Evolutionary conservation across 139 green algal genomes (phyloP).

Genomic region (Chlorella sp.): DNA sequence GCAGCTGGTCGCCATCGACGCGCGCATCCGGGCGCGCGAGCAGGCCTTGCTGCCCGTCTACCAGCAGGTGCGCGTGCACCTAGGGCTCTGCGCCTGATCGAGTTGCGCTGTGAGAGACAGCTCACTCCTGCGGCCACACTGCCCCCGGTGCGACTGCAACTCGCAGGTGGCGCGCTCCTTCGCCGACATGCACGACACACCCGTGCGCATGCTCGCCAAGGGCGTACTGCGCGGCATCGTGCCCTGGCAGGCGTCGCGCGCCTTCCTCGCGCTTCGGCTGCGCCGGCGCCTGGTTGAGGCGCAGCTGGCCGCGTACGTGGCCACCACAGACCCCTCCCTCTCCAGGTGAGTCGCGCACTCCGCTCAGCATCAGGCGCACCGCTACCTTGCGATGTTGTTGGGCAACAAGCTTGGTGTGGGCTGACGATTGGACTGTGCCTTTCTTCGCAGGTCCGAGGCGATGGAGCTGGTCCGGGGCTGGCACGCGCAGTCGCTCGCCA

Average conservation of each 20-base stretch:
- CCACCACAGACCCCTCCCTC: constrained; percentile 31
- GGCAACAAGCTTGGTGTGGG: neutral
- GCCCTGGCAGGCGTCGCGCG: constrained; percentile 71
- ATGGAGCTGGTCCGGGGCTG: neutral
- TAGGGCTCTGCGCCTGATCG: too few species aligned
- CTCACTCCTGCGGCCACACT: constrained; percentile 16
- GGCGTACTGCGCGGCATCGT: constrained; percentile 83
- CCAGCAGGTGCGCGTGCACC: constrained; percentile 45
- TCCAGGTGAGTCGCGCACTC: neutral
- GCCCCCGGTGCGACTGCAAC: neutral
- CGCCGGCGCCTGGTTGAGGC: constrained; percentile 63
- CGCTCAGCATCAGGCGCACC: neutral
- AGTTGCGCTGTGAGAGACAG: neutral
- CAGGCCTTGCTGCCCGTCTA: constrained; percentile 80
- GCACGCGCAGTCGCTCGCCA: neutral
- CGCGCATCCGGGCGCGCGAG: constrained; percentile 57
- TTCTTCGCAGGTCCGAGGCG: neutral
- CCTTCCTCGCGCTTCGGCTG: constrained; percentile 81
- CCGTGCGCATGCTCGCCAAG: constrained; percentile 85
- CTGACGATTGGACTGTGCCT: neutral
- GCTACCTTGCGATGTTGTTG: neutral
- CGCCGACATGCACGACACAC: constrained; percentile 97
- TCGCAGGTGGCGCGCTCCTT: constrained; percentile 77
- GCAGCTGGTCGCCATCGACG: too few species aligned
- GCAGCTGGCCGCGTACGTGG: constrained; percentile 51